These are phyloP conservation scores for Leptomonas pyrrhocoris DNA, from an alignment of 208 protist species.

Conservation along the genomic window DNA sequence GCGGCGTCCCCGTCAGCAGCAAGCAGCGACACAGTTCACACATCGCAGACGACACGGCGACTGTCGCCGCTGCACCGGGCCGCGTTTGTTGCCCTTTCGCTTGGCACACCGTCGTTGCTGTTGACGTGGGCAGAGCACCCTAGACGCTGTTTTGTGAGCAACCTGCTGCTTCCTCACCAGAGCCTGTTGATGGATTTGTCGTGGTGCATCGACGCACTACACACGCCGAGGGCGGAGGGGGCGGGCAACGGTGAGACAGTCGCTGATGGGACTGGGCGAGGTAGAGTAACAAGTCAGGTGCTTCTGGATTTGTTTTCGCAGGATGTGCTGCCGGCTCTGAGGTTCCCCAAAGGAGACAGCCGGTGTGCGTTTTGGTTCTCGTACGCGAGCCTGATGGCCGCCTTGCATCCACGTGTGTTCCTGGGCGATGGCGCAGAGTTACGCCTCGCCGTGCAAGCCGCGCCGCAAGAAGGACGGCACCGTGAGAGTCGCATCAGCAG, in stretches of 20 bases:
- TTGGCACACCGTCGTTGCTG: constrained; percentile 35
- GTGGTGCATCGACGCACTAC: constrained; percentile 44
- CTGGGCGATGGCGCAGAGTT: neutral
- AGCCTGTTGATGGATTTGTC: constrained; percentile 60
- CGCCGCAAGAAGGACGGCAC: neutral
- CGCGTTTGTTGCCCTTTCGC: constrained; percentile 24
- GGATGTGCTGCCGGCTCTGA: constrained; percentile 41
- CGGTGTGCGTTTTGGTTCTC: constrained; percentile 42
- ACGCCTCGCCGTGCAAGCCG: neutral
- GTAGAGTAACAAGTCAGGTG: constrained; percentile 11
- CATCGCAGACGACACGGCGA: constrained; percentile 14
- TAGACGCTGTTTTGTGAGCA: constrained; percentile 20
- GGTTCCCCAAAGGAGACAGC: constrained; percentile 40
- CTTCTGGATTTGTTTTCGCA: constrained; percentile 38
- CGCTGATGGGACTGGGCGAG: neutral
- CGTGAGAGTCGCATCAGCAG: neutral
- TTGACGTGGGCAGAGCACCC: constrained; percentile 26
- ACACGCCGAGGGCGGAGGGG: constrained; percentile 1
- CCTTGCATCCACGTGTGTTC: constrained; percentile 27
- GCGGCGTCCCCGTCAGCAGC: no score
- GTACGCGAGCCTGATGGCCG: constrained; percentile 28
- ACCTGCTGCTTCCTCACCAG: constrained; percentile 62
- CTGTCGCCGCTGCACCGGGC: constrained; percentile 29
- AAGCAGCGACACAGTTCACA: neutral
- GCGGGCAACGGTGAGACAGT: neutral